Conservation (phyloP, 345 rosid genomes). For the Pugionium cornutum region DNA sequence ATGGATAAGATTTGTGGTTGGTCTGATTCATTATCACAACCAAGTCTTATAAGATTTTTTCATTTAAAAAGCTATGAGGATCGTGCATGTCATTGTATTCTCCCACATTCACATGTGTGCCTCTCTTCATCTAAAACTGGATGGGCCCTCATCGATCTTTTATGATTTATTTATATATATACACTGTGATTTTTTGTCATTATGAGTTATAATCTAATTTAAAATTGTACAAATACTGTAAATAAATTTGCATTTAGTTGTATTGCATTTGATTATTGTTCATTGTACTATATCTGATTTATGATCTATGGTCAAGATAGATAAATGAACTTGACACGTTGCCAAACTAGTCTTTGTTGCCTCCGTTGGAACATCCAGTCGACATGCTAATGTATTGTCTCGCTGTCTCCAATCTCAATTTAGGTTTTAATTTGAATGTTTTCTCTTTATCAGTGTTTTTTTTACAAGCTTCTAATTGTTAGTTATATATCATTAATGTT, state of each 20-base stretch:
- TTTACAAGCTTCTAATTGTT: neutral
- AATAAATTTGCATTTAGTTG: neutral
- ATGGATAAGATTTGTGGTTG: constrained; percentile 43
- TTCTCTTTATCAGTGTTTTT: neutral
- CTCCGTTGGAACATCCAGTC: constrained; percentile 34
- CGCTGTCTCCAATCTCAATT: constrained; percentile 33
- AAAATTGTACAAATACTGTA: too few relatives aligned
- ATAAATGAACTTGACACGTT: constrained; percentile 34
- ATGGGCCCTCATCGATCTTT: constrained; percentile 23
- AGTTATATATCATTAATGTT: constrained; percentile 24
- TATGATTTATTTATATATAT: neutral
- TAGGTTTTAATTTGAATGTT: constrained; percentile 5
- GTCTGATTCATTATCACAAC: constrained; percentile 33
- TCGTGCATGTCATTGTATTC: constrained; percentile 45
- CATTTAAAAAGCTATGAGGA: constrained; percentile 30
- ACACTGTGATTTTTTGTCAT: neutral
- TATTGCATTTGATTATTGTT: constrained; percentile 1
- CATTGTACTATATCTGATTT: constrained; percentile 20
- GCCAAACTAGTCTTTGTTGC: constrained; percentile 33
- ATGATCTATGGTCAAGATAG: constrained; percentile 33
- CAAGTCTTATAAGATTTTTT: constrained; percentile 30
- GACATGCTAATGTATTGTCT: constrained; percentile 39
- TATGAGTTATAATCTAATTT: too few relatives aligned
- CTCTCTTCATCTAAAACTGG: constrained; percentile 4
- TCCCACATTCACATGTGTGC: constrained; percentile 42